A percentile compares a stretch with the other conserved stretches of the same genome.
Evolutionary conservation across 306 rosid genomes (phyloP).

Genomic region (Carpinus viminea): DNA sequence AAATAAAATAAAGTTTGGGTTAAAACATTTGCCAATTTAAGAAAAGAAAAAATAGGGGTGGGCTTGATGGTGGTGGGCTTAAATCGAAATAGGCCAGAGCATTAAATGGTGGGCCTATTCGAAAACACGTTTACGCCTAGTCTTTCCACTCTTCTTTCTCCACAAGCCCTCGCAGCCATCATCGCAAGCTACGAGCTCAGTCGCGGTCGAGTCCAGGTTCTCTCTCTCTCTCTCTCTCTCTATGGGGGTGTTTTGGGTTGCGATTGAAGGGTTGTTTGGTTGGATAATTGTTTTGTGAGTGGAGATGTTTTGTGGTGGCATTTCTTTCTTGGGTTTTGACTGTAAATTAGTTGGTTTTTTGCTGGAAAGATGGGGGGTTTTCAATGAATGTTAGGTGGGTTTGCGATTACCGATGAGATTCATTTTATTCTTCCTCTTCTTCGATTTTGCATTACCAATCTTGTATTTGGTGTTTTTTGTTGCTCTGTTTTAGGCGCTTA

Average conservation of each 20-base stretch:
- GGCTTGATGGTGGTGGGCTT: neutral
- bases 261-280: neutral
- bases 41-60: neutral
- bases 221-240: neutral
- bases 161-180: neutral
- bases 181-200: neutral
- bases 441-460: neutral
- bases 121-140: neutral
- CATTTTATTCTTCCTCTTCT: neutral
- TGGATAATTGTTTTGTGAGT: neutral
- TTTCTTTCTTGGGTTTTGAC: neutral
- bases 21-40: too few relatives aligned
- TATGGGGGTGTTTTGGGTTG: neutral
- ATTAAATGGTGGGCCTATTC: neutral
- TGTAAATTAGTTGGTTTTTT: neutral
- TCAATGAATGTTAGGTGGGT: neutral
- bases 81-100: neutral
- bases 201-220: neutral
- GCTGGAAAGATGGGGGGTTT: neutral
- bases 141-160: neutral
- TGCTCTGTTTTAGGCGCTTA: neutral
- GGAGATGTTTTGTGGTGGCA: neutral
- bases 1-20: too few relatives aligned
- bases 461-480: neutral
- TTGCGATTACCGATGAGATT: neutral